Evolutionary conservation across 2,329 filamentous ascomycete genomes (phyloP), one percentile per base, ranked within the genome.

Genomic region (Pyrenochaeta sp.): DNA sequence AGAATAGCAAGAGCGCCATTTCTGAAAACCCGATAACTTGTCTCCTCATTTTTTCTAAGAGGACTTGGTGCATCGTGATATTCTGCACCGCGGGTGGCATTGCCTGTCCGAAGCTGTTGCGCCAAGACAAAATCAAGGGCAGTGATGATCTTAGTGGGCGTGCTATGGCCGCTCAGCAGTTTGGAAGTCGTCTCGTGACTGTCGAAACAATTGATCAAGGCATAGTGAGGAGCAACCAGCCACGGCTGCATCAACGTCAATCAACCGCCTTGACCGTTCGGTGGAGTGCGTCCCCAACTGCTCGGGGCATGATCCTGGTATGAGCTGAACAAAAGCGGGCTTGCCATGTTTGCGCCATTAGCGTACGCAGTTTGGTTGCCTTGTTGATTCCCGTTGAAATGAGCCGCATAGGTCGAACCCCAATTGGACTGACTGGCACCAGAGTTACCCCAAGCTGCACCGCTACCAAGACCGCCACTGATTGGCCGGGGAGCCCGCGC

Each of bases 251-350:
- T 33, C 39, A 30, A 32, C 11, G 3, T 45, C 27, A 17, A 72
- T 76, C 74, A 76, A 58, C 74, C 74, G 45, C 65, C 74, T 58
- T 75, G 74, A 42, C 74, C 74, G 49, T 74, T 74, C 1, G 73
- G 69, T 4, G 73, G 72, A 11, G 70, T 74, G 14, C 67, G 72
- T n/a, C 67, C 64, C 61, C 71, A 75, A 1, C 69, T 69, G 45
- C 67, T 73, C n/a, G 65, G 62, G 7, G 56, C 61, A 29, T 60
- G 57, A 15, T 70, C 64, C 29, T 67, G 55, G 46, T 73, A 80
- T 4, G 75, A 72, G 53, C 74, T 75, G 55, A 79, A 81, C 5
- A 79, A 64, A 29, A 80, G 47, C 7, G 77, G 76, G 53, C 75
- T 79, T 7, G 69, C 71, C 61, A 78, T 70, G 37, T 67, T 72